Percentiles rank a stretch among this genome's conserved stretches.
These are phyloP conservation scores for Spinellus fusiger DNA, from an alignment of 192 early-diverging fungal genomes.

Conservation along the genomic window DNA sequence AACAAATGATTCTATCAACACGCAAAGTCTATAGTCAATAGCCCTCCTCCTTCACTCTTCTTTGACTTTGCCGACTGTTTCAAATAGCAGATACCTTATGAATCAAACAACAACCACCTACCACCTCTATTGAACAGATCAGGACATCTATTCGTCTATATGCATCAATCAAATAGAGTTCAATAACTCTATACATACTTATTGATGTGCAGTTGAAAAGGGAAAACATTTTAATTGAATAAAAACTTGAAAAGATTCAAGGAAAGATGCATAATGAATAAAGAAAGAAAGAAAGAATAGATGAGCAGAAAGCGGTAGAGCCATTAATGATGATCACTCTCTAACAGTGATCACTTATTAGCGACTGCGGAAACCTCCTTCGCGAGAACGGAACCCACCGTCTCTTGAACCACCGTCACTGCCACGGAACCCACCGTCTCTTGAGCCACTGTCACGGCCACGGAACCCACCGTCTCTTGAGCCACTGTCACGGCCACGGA, in stretches of 20 bases:
- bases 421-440: background rate
- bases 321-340: no score
- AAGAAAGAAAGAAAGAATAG: background rate
- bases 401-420: background rate
- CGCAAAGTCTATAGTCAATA: no score
- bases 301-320: background rate
- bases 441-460: background rate
- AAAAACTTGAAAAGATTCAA: background rate
- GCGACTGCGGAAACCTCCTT: background rate
- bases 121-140: no score
- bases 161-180: no score
- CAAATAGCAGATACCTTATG: no score
- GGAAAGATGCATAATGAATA: background rate
- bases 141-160: no score
- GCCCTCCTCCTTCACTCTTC: no score
- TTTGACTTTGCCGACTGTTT: no score
- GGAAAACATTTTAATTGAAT: background rate
- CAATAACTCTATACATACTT: no score
- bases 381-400: background rate
- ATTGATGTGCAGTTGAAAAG: no score
- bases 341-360: background rate
- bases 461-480: background rate
- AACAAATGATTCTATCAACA: no score
- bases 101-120: no score
- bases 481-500: background rate